Conservation (phyloP, 2,329 filamentous ascomycete genomes). For the Aspergillus nomiae region DNA sequence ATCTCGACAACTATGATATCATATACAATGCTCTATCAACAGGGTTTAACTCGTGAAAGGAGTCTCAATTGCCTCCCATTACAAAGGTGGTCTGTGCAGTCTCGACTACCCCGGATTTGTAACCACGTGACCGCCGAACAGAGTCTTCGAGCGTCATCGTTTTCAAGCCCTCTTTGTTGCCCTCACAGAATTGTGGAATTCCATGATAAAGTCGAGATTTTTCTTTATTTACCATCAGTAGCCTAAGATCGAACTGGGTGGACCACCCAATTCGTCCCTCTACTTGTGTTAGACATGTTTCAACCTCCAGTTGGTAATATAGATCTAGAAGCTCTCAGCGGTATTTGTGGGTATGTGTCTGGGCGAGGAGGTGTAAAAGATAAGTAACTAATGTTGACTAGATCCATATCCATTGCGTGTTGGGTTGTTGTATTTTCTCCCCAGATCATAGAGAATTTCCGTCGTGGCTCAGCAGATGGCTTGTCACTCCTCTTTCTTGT, state of each 20-base stretch:
- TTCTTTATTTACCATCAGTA: neutral
- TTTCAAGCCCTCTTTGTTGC: neutral
- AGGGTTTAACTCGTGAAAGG: neutral
- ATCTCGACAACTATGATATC: neutral
- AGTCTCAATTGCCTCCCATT: neutral
- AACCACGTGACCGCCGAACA: slow-evolving; percentile 11
- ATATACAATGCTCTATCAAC: neutral
- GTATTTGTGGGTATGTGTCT: slow-evolving; percentile 74
- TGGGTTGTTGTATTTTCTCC: slow-evolving; percentile 98
- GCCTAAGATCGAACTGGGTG: slow-evolving; percentile 1
- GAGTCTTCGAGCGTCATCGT: slow-evolving; percentile 15
- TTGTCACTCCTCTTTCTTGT: slow-evolving; percentile 89
- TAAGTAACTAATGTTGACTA: slow-evolving; percentile 33
- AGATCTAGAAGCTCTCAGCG: slow-evolving; percentile 86
- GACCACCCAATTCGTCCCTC: slow-evolving; percentile 8
- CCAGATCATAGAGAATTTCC: slow-evolving; percentile 95
- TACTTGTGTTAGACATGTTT: slow-evolving; percentile 31
- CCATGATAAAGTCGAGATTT: neutral
- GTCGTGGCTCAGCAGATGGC: slow-evolving; percentile 79
- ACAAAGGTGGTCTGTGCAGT: neutral
- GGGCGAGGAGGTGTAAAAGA: slow-evolving; percentile 2
- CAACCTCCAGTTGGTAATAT: slow-evolving; percentile 58
- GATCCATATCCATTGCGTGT: slow-evolving; percentile 93
- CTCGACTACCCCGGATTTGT: slow-evolving; percentile 10
- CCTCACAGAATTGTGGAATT: neutral